Evolutionary conservation across 139 green algal genomes (phyloP).

Genomic region (Chlorella sp.): DNA sequence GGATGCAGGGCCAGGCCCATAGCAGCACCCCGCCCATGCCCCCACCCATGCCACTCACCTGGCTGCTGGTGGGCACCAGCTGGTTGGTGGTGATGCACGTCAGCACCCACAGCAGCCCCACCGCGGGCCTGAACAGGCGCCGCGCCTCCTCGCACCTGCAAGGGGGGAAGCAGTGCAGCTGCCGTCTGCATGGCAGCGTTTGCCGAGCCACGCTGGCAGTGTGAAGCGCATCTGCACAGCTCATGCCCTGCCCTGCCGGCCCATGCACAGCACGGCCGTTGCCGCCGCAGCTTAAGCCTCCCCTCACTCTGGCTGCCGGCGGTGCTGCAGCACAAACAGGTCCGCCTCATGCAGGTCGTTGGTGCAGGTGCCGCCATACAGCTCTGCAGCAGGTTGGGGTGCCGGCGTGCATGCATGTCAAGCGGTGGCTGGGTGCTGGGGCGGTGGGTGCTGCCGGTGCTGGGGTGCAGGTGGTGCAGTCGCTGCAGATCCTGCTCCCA

Average conservation of each 20-base stretch:
- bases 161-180: background rate
- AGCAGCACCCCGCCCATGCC: too few relatives aligned
- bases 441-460: too few relatives aligned
- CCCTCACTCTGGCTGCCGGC: background rate
- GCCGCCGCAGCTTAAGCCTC: too few relatives aligned
- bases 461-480: too few relatives aligned
- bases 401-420: background rate
- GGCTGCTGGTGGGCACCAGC: too few relatives aligned
- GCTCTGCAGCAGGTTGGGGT: background rate
- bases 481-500: too few relatives aligned
- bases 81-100: too few relatives aligned
- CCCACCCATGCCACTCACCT: too few relatives aligned
- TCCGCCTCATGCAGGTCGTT: background rate
- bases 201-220: too few relatives aligned
- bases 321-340: conserved; percentile 18
- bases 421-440: background rate
- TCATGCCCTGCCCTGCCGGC: background rate
- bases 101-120: too few relatives aligned
- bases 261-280: background rate
- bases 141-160: background rate
- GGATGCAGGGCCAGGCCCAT: too few relatives aligned
- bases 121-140: background rate
- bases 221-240: background rate
- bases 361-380: background rate
- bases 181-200: background rate